phyloP scores from a whole-genome alignment of 2,329 filamentous ascomycete species.

The Aureobasidium sp. region DNA sequence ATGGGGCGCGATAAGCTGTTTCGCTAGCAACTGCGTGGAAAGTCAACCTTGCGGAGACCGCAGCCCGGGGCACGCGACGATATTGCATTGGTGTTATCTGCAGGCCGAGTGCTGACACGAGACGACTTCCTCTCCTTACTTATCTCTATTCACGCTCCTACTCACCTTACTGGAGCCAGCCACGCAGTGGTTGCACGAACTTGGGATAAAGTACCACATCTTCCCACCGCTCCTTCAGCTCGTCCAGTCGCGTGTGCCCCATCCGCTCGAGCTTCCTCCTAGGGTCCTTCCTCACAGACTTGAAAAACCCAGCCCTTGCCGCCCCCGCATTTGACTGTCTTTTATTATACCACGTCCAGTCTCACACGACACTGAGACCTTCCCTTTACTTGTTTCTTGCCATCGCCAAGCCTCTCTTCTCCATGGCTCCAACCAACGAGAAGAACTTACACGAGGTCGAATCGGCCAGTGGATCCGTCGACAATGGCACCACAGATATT shows the following conservation, averaged over 20 bases:
- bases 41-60: constrained; percentile 3
- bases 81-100: constrained; percentile 8
- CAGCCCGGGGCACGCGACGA: constrained; percentile 2
- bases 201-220: constrained; percentile 7
- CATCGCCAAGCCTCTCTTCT: neutral
- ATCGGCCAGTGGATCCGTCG: constrained; percentile 15
- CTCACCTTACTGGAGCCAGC: constrained; percentile 1
- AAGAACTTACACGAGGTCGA: constrained; percentile 20
- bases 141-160: constrained; percentile 7
- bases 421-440: constrained; percentile 17
- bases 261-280: constrained; percentile 1
- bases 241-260: neutral
- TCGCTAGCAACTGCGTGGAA: neutral
- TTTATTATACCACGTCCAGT: constrained; percentile 10
- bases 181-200: constrained; percentile 11
- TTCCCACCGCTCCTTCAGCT: constrained; percentile 3
- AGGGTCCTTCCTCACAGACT: neutral
- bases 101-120: constrained; percentile 10
- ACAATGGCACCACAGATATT: constrained; percentile 19
- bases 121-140: constrained; percentile 8
- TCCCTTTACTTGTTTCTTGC: neutral
- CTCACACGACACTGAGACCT: constrained; percentile 7
- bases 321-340: constrained; percentile 8
- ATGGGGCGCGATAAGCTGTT: constrained; percentile 10
- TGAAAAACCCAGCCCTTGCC: constrained; percentile 11